Conservation (phyloP, 306 rosid genomes). For the Cucumis sativus region DNA sequence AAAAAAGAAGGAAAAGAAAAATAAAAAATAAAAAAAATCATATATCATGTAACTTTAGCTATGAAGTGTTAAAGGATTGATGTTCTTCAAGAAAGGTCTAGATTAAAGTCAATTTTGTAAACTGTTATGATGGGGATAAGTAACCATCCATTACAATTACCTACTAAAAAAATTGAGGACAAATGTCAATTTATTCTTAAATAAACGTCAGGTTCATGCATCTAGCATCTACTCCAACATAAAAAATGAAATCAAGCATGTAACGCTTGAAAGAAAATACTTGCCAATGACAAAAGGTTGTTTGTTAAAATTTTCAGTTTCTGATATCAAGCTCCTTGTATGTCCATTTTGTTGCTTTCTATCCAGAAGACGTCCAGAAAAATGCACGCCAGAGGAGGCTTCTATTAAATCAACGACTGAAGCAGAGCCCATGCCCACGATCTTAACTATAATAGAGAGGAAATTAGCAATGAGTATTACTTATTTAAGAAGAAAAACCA, state of each 20-base stretch:
- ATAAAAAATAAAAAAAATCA: background rate
- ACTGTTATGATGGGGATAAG: background rate
- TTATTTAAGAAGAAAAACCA: background rate
- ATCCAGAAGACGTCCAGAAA: constrained; percentile 77
- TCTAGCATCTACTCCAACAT: background rate
- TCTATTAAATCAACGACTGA: constrained; percentile 72
- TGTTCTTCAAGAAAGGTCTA: background rate
- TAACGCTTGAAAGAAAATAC: constrained; percentile 11
- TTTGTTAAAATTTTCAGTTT: constrained; percentile 32
- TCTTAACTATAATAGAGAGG: constrained; percentile 19
- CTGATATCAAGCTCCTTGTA: constrained; percentile 47
- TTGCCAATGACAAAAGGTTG: constrained; percentile 92
- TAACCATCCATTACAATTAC: background rate
- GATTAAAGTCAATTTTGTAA: background rate
- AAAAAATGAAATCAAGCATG: background rate
- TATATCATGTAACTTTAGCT: background rate
- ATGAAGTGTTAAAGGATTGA: background rate
- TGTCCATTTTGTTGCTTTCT: constrained; percentile 35
- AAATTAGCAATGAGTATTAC: background rate
- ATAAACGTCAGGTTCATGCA: background rate
- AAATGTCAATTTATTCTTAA: background rate
- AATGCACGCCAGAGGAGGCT: constrained; percentile 90
- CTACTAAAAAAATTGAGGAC: background rate
- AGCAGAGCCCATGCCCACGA: constrained; percentile 43
- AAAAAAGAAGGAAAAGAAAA: background rate